phyloP scores from a whole-genome alignment of 176 grass and related monocot species.

The Oryza longistaminata region DNA sequence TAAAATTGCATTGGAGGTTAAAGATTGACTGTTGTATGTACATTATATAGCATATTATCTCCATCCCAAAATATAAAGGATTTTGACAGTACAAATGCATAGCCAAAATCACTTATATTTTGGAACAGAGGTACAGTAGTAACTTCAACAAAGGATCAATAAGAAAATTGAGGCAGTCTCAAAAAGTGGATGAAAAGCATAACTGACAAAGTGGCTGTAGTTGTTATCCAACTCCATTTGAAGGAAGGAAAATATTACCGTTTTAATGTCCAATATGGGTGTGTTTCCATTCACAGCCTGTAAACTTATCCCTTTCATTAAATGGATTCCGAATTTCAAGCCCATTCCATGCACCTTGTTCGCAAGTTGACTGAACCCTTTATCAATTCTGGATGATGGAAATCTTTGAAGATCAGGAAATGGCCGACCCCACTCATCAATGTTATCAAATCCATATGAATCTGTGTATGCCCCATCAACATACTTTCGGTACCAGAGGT shows the following conservation, averaged over 20 bases:
- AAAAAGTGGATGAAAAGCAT: not conserved
- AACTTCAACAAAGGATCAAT: too few relatives aligned
- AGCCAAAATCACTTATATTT: too few relatives aligned
- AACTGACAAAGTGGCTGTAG: not conserved
- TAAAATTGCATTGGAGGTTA: not conserved
- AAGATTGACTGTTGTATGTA: not conserved
- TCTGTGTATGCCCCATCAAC: slow-evolving; percentile 61
- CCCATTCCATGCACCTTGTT: slow-evolving; percentile 75
- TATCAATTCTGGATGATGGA: slow-evolving; percentile 65
- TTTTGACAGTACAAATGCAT: too few relatives aligned
- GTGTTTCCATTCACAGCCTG: slow-evolving; percentile 61
- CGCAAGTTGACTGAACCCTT: slow-evolving; percentile 65
- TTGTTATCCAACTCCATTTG: not conserved
- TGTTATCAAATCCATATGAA: slow-evolving; percentile 76
- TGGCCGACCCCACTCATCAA: slow-evolving; percentile 82
- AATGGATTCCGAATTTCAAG: slow-evolving; percentile 91
- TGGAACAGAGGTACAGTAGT: too few relatives aligned
- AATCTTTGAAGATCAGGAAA: slow-evolving; percentile 80
- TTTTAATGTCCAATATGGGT: slow-evolving; percentile 67
- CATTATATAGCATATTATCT: not conserved
- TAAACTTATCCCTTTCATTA: slow-evolving; percentile 89
- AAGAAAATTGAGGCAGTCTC: not conserved
- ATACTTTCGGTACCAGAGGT: slow-evolving; percentile 81
- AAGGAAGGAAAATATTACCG: slow-evolving; percentile 53
- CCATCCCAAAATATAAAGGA: too few relatives aligned